phyloP scores from a whole-genome alignment of 257 asterid species.

The Verbascum thapsus region DNA sequence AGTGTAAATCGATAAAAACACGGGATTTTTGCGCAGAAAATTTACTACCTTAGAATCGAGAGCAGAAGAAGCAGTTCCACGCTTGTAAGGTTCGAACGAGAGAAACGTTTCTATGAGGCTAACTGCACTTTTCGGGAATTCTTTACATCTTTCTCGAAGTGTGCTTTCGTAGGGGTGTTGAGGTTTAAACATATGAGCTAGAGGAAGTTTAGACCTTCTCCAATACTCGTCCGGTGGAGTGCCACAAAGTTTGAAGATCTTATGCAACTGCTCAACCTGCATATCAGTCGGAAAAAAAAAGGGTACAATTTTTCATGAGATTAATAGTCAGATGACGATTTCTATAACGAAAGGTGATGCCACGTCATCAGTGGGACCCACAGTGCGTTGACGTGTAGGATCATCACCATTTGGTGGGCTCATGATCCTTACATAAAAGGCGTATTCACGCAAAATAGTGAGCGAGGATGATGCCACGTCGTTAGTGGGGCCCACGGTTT shows the following conservation, averaged over 20 bases:
- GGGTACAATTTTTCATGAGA: too few species aligned
- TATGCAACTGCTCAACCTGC: slow-evolving; percentile 96
- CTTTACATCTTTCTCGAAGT: slow-evolving; percentile 79
- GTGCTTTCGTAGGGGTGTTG: slow-evolving; percentile 73
- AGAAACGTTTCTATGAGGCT: slow-evolving; percentile 67
- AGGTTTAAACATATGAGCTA: slow-evolving; percentile 86
- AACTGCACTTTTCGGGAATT: slow-evolving; percentile 76
- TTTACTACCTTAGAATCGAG: slow-evolving; percentile 74
- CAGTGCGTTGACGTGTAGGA: too few species aligned
- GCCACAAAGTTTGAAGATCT: slow-evolving; percentile 92
- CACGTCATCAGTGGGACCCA: too few species aligned
- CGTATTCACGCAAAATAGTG: too few species aligned
- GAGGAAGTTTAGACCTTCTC: slow-evolving; percentile 71
- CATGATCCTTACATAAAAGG: too few species aligned
- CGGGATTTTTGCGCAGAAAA: too few species aligned
- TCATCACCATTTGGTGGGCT: too few species aligned
- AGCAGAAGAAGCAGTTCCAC: slow-evolving; percentile 83
- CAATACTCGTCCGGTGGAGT: slow-evolving; percentile 87
- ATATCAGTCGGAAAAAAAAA: not conserved
- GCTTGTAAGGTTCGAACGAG: slow-evolving; percentile 73
- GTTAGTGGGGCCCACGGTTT: too few species aligned
- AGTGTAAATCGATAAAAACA: too few species aligned
- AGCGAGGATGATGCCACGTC: too few species aligned
- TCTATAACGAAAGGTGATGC: too few species aligned
- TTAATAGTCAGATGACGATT: too few species aligned